Evolutionary conservation across 345 rosid species (phyloP), one percentile per base, ranked within the genome.

Genomic region (Carallia brachiata): DNA sequence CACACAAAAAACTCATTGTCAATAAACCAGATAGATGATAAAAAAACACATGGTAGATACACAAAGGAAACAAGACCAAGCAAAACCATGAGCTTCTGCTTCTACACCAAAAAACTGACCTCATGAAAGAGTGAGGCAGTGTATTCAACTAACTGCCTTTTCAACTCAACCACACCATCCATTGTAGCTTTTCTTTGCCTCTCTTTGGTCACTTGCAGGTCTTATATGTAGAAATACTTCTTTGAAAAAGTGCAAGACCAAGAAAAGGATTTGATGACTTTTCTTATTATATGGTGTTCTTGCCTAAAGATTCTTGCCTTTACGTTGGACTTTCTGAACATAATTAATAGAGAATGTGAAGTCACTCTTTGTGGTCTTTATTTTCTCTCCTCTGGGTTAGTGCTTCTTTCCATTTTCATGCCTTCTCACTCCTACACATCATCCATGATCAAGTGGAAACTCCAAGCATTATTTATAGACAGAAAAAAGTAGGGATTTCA

Each of bases 81-180:
- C 9, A 30, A 23, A 23, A 23, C 23, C 23, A 23, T 23, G 23
- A 23, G 8, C 8, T 15, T 53, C 44, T 31, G 18, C 47, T 44
- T n/a, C 32, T 73, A 9, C 16, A 23, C 7, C 36, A 52, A 37
- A 23, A 1, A 9, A 52, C 76, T 62, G 19, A 89, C 93, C 88
- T 89, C 90, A 23, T 71, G 44, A 59, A 85, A 89, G 28, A 89
- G 78, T 62, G 82, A 74, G 40, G 78, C 71, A n/a, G 67, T 72
- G 82, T 83, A 83, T 50, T 81, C 82, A 69, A 74, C 62, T 37
- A 86, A 72, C 74, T 84, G 85, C 66, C 66, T 77, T 70, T 81
- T 85, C 80, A 89, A 74, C 85, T 74, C 82, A 78, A 70, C 61
- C n/a, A 71, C 68, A 37, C 56, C 70, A 73, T 82, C 93, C 90